Percentiles rank a stretch among this genome's conserved stretches.
Evolutionary conservation across 2,329 filamentous ascomycete species (phyloP).

Genomic region (Cyphellophora attinorum): DNA sequence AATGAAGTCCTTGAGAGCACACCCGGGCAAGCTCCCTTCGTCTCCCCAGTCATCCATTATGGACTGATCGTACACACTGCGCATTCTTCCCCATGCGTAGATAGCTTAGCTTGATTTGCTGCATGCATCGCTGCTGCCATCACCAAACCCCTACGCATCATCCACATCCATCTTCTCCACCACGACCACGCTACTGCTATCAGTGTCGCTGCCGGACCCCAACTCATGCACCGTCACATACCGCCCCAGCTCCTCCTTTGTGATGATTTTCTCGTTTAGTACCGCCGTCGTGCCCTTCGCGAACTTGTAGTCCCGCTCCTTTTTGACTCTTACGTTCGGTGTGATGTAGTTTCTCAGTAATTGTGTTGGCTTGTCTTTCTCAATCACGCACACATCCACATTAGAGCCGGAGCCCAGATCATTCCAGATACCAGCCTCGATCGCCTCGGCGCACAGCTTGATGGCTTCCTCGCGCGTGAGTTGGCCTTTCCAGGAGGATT

Average conservation of each 20-base stretch:
- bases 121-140: too few species aligned
- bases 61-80: too few species aligned
- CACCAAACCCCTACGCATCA: constrained; percentile 16
- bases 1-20: too few species aligned
- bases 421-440: constrained; percentile 96
- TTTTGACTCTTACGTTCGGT: constrained; percentile 82
- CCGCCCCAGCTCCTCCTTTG: constrained; percentile 84
- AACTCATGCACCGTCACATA: constrained; percentile 89
- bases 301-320: constrained; percentile 91
- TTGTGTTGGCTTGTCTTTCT: constrained; percentile 78
- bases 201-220: constrained; percentile 38
- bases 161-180: constrained; percentile 60
- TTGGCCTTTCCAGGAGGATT: constrained; percentile 82
- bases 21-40: too few species aligned
- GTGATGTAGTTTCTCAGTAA: constrained; percentile 86
- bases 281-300: constrained; percentile 86
- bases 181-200: constrained; percentile 47
- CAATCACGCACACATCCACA: constrained; percentile 93
- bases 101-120: too few species aligned
- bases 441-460: constrained; percentile 72
- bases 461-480: constrained; percentile 74
- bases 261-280: constrained; percentile 92
- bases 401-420: constrained; percentile 95
- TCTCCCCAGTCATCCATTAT: too few species aligned
- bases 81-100: too few species aligned